Base-by-base conservation (phyloP, 257 asterid genomes). In the Galeopsis tetrahit region DNA sequence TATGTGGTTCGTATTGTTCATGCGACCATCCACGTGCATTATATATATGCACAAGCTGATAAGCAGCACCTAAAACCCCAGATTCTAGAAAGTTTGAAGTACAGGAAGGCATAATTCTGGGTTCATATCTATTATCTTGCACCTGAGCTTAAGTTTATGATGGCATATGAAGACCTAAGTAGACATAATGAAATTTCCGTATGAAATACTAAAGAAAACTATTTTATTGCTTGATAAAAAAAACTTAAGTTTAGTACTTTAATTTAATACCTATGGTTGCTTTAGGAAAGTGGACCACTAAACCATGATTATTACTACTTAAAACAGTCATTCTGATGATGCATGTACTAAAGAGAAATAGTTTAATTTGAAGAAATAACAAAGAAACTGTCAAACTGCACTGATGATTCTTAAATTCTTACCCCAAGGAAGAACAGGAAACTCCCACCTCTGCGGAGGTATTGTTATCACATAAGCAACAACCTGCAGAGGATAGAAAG, bases 361-460 rank as follows among this genome's bases (percentile, higher is more conserved):
- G 32, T 51, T 58, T 71, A 44, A 40, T 32, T 52, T 64, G 55
- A 55, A 57, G 61, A 62, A 34, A 66, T 66, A 66, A 49, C 65
- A 61, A 35, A 75, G 32, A 70, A 44, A 7, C n/a, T n/a, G n/a
- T n/a, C n/a, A n/a, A n/a, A n/a, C 35, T 51, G 31, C 15, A 67
- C 5, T 56, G 66, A 13, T 31, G 38, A 62, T 44, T 56, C 52
- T 46, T 33, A 38, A 65, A 77, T 55, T 75, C 89, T 81, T 86
- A 87, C 93, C 95, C 98, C 97, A 90, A 32, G 88, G 90, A 60
- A 93, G 88, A 83, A 90, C 69, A 13, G 98, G 98, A 73, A 93
- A 90, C 74, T 93, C 98, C 89, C 88, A 89, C 79, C 39, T 80
- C n/a, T 83, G 94, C 10, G 60, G 59, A 14, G 97, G 97, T 73